Conservation (phyloP, 352 stramenopile genomes). For the Phytophthora sansomeana region DNA sequence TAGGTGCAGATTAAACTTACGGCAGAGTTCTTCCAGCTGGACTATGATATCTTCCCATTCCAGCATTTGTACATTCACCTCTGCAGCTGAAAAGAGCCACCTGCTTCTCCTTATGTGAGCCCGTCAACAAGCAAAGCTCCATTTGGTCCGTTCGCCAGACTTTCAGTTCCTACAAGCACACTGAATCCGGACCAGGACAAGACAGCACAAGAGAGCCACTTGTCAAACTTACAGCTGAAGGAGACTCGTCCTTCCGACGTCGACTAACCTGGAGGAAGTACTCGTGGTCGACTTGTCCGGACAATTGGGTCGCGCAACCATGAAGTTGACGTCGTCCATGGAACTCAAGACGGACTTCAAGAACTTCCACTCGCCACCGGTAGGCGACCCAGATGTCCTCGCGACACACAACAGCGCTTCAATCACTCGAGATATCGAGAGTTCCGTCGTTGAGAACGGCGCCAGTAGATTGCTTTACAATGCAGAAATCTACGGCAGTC, state of each 20-base stretch:
- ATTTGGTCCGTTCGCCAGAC: constrained; percentile 19
- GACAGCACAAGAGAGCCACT: constrained; percentile 7
- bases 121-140: constrained; percentile 28
- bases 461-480: constrained; percentile 50
- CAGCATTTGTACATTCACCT: not conserved
- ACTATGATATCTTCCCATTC: constrained; percentile 18
- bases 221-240: constrained; percentile 23
- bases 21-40: constrained; percentile 23
- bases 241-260: constrained; percentile 5
- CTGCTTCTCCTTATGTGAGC: constrained; percentile 11
- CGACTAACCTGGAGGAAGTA: constrained; percentile 24
- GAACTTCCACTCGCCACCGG: constrained; percentile 20
- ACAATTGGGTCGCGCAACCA: constrained; percentile 21
- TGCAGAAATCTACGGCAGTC: constrained; percentile 57
- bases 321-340: constrained; percentile 24
- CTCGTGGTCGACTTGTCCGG: constrained; percentile 26
- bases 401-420: not conserved
- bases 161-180: constrained; percentile 2
- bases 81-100: constrained; percentile 12
- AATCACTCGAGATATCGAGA: constrained; percentile 12
- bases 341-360: constrained; percentile 31
- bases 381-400: not conserved
- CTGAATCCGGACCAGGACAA: not conserved
- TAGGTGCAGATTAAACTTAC: not conserved
- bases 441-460: constrained; percentile 7